Conservation (phyloP, 805 yeast genomes). For the Starmera caribaea region DNA sequence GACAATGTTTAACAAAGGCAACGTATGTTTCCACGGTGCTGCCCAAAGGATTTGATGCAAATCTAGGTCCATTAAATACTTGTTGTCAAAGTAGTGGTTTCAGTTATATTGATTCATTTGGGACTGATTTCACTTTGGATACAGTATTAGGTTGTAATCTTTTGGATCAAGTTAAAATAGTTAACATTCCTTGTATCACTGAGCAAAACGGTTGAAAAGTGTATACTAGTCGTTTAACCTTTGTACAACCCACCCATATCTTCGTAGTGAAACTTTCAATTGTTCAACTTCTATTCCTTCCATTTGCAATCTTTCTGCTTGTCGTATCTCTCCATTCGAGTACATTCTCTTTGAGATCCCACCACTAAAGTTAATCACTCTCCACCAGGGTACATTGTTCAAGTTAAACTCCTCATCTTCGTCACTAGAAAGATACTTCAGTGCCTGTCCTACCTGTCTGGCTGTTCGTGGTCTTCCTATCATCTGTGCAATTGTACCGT, state of each 20-base stretch:
- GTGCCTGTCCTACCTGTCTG: constrained; percentile 64
- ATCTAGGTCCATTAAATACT: too few relatives aligned
- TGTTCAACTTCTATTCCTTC: constrained; percentile 38
- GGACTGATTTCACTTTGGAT: too few relatives aligned
- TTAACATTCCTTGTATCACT: too few relatives aligned
- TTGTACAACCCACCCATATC: constrained; percentile 39
- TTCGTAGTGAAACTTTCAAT: constrained; percentile 20
- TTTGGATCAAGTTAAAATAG: too few relatives aligned
- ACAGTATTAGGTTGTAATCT: too few relatives aligned
- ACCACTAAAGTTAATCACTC: constrained; percentile 60
- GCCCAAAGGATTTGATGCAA: too few relatives aligned
- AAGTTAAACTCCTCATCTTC: constrained; percentile 2
- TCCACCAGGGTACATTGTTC: constrained; percentile 67
- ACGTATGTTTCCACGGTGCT: too few relatives aligned
- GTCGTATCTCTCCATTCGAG: constrained; percentile 32
- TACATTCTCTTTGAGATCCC: constrained; percentile 41
- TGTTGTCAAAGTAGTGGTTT: too few relatives aligned
- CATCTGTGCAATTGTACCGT: constrained; percentile 66
- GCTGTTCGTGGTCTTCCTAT: constrained; percentile 56
- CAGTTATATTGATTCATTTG: too few relatives aligned
- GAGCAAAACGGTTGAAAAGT: too few relatives aligned
- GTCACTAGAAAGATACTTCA: constrained; percentile 38
- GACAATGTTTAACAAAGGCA: too few relatives aligned
- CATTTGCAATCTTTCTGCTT: constrained; percentile 30
- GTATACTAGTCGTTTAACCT: too few relatives aligned